These are phyloP conservation scores for Phytopythium ostracodes DNA, from an alignment of 352 stramenopile genomes.

Conservation along the genomic window DNA sequence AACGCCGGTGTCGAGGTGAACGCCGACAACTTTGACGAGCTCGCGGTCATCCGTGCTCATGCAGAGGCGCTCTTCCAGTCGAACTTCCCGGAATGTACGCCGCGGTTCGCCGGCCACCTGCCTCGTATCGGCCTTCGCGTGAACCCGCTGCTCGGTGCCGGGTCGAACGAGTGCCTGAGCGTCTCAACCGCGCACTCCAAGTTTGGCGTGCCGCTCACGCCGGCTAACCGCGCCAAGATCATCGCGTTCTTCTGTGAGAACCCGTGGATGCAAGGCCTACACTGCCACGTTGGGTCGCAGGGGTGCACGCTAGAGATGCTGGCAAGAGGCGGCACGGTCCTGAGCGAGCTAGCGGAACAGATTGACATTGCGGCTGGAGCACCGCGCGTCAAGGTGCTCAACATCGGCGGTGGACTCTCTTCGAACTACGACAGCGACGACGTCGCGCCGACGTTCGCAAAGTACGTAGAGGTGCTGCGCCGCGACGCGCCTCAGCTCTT, in stretches of 20 bases:
- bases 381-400: slow-evolving; percentile 78
- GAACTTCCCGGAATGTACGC: slow-evolving; percentile 60
- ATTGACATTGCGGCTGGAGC: slow-evolving; percentile 64
- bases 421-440: slow-evolving; percentile 85
- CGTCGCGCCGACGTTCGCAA: slow-evolving; percentile 65
- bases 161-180: slow-evolving; percentile 83
- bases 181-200: slow-evolving; percentile 90
- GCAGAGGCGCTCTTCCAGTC: slow-evolving; percentile 89
- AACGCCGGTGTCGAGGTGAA: slow-evolving; percentile 87
- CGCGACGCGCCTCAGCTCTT: slow-evolving; percentile 78
- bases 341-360: slow-evolving; percentile 83
- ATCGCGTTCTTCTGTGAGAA: slow-evolving; percentile 76
- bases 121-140: slow-evolving; percentile 88
- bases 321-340: slow-evolving; percentile 55
- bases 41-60: slow-evolving; percentile 79
- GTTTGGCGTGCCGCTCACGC: slow-evolving; percentile 85
- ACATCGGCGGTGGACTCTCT: slow-evolving; percentile 90
- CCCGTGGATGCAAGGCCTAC: slow-evolving; percentile 84
- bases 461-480: slow-evolving; percentile 80
- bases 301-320: slow-evolving; percentile 85
- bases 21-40: slow-evolving; percentile 88
- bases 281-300: slow-evolving; percentile 87
- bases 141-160: slow-evolving; percentile 88
- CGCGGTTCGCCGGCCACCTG: slow-evolving; percentile 49
- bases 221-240: slow-evolving; percentile 48